These are phyloP conservation scores for Beauveria australis DNA, from an alignment of 2,329 filamentous ascomycete species.

Conservation along the genomic window DNA sequence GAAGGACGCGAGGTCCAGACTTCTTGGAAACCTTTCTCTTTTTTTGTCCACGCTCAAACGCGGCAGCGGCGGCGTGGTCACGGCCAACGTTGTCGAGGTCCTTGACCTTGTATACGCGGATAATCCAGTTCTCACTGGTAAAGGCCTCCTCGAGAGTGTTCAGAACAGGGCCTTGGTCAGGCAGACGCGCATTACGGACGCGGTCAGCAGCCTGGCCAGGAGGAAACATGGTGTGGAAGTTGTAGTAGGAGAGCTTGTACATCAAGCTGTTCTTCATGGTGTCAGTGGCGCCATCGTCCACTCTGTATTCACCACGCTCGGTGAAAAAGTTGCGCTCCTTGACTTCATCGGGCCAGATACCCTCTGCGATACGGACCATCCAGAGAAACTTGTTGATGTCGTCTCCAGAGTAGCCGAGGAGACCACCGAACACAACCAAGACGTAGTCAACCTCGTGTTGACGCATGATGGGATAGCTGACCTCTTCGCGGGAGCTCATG, in stretches of 20 bases:
- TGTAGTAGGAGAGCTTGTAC: constrained; percentile 99
- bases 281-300: constrained; percentile 86
- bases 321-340: constrained; percentile 98
- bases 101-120: constrained; percentile 99
- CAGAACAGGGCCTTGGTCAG: constrained; percentile 76
- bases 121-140: constrained; percentile 99
- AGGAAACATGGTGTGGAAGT: constrained; percentile 88
- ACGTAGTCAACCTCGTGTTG: constrained; percentile 99
- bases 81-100: constrained; percentile 93
- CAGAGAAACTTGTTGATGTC: constrained; percentile 99
- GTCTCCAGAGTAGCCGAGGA: constrained; percentile 94
- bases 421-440: constrained; percentile 91
- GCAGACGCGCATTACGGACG: constrained; percentile 72
- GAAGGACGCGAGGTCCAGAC: constrained; percentile 61
- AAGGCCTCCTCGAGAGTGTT: constrained; percentile 93
- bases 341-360: constrained; percentile 99
- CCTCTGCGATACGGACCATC: constrained; percentile 99
- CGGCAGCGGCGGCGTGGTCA: constrained; percentile 62
- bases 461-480: constrained; percentile 96
- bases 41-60: constrained; percentile 74
- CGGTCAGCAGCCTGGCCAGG: constrained; percentile 83
- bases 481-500: constrained; percentile 95
- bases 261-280: constrained; percentile 99
- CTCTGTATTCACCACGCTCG: constrained; percentile 82
- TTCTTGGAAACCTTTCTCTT: constrained; percentile 70